Evolutionary conservation across 2,329 filamentous ascomycete genomes (phyloP).

Genomic region (Cryphonectria naterciae): DNA sequence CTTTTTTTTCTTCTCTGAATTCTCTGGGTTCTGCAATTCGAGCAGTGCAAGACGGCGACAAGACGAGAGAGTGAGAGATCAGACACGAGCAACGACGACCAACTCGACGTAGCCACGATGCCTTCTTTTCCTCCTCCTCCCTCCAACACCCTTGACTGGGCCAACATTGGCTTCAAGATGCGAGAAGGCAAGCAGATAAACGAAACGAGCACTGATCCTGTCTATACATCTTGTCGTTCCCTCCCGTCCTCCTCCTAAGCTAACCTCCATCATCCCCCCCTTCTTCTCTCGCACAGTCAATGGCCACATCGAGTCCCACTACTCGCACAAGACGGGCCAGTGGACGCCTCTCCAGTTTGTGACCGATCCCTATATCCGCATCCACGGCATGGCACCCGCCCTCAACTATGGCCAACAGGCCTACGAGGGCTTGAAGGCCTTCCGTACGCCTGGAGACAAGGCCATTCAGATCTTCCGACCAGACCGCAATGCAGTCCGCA

Average conservation of each 20-base stretch:
- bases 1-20: not conserved
- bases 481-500: constrained; percentile 78
- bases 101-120: constrained; percentile 42
- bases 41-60: not conserved
- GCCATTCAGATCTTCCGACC: constrained; percentile 87
- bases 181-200: constrained; percentile 69
- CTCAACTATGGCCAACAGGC: constrained; percentile 98
- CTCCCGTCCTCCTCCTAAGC: not conserved
- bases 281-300: constrained; percentile 65
- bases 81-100: not conserved
- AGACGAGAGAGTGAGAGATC: not conserved
- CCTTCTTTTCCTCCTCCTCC: constrained; percentile 74
- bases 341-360: constrained; percentile 84
- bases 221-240: not conserved
- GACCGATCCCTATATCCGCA: constrained; percentile 78
- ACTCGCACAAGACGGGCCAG: constrained; percentile 71
- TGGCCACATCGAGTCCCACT: constrained; percentile 89
- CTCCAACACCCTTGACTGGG: constrained; percentile 87
- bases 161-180: constrained; percentile 88
- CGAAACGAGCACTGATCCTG: not conserved
- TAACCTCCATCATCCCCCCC: not conserved
- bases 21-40: not conserved
- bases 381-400: constrained; percentile 93
- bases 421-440: constrained; percentile 98
- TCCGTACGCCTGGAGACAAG: constrained; percentile 72